These are phyloP conservation scores for Phytophthora macrochlamydospora DNA, from an alignment of 352 stramenopile genomes.

Conservation along the genomic window DNA sequence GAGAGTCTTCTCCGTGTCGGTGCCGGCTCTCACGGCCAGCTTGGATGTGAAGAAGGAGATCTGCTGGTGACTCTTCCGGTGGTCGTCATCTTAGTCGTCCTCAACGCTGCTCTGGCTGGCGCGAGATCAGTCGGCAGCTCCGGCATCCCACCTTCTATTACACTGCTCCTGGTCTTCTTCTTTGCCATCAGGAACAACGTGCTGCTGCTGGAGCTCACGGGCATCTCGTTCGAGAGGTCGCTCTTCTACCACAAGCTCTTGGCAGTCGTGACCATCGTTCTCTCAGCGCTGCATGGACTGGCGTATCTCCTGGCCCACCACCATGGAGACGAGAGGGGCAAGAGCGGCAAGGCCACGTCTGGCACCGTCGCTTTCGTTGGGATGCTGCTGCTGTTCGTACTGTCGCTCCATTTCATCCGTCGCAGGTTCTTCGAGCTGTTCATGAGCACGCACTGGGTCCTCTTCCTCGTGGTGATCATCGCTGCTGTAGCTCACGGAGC, in stretches of 20 bases:
- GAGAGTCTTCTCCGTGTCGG: constrained; percentile 24
- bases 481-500: constrained; percentile 40
- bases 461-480: constrained; percentile 44
- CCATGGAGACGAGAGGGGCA: constrained; percentile 15
- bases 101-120: constrained; percentile 11
- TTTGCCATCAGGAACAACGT: constrained; percentile 54
- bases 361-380: constrained; percentile 23
- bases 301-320: constrained; percentile 34
- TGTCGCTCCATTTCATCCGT: constrained; percentile 40
- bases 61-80: constrained; percentile 33
- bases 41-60: constrained; percentile 46
- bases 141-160: constrained; percentile 24
- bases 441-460: constrained; percentile 40
- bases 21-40: constrained; percentile 24
- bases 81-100: constrained; percentile 12
- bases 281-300: constrained; percentile 40
- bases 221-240: constrained; percentile 48
- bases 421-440: constrained; percentile 58
- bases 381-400: constrained; percentile 31
- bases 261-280: constrained; percentile 32
- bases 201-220: constrained; percentile 36
- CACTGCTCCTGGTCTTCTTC: constrained; percentile 42
- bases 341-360: constrained; percentile 8
- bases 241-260: constrained; percentile 60
- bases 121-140: constrained; percentile 9